Evolutionary conservation across 495 filamentous ascomycete genomes (phyloP), one percentile per base, ranked within the genome.

Genomic region (Cladorrhinum samala): DNA sequence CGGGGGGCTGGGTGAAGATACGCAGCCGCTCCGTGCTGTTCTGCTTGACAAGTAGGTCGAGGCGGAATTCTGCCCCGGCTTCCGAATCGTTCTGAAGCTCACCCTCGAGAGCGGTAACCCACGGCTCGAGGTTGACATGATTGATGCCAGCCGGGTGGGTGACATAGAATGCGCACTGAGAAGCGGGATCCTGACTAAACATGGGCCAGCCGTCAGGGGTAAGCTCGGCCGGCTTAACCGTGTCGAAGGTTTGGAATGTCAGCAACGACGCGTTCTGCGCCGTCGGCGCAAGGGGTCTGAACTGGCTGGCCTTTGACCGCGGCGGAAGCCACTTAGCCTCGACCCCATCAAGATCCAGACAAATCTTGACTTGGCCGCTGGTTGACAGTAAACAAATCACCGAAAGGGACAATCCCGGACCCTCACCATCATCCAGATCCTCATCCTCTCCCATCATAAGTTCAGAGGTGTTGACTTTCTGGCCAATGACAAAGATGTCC

Each of bases 301-400:
- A 23, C 16, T 59, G 68, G 69, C 64, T 75, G 58, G 56, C 72
- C 61, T 68, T 79, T 56, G 67, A 59, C 19, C 66, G 67, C 16
- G 73, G 83, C 2, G 89, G 88, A 9, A 95, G 78, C 91, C 91
- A 96, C 61, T 89, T 83, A 8, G 85, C 90, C 65, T 91, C 83
- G 1, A 94, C 80, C 0, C 86, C 87, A 27, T 90, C 83, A 2
- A 90, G 62, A 60, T 93, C 88, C 16, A 96, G 73, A 61, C 86
- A 94, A 18, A 94, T 68, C 50, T 89, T 83, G 16, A 94, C 72
- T 57, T 86, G 79, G 18, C 87, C 87, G 56, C 77, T 85, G 27
- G 78, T 83, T 3, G 86, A 88, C 3, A 88, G 73, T 1, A 95
- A 67, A 64, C 88, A 94, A 33, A 96, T 69, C 18, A 92, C 72